phyloP scores from a whole-genome alignment of 2,329 filamentous ascomycete species.

The Nothophaeocryptopus gaeumannii region DNA sequence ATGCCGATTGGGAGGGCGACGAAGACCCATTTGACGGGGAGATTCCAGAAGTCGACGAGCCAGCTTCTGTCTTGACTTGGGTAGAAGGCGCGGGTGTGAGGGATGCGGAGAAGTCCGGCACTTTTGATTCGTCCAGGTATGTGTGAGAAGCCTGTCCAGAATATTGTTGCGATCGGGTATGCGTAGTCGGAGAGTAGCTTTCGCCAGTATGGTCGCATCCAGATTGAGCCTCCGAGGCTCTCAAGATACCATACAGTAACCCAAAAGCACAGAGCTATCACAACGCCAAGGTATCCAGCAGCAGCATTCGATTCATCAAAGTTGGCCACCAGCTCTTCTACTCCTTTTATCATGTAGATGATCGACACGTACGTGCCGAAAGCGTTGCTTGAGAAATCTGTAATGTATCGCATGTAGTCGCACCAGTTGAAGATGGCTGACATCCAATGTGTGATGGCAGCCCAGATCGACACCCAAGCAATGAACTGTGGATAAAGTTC shows the following conservation, averaged over 20 bases:
- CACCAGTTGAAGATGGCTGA: slow-evolving; percentile 53
- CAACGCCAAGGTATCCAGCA: slow-evolving; percentile 49
- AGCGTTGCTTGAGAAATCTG: slow-evolving; percentile 54
- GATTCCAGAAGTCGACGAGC: slow-evolving; percentile 54
- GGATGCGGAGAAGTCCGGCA: slow-evolving; percentile 43
- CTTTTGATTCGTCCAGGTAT: slow-evolving; percentile 48
- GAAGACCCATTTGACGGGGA: slow-evolving; percentile 53
- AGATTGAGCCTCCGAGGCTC: slow-evolving; percentile 45
- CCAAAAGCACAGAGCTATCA: slow-evolving; percentile 54
- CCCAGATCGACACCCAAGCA: slow-evolving; percentile 57
- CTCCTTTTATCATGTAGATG: slow-evolving; percentile 57
- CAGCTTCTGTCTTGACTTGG: slow-evolving; percentile 47
- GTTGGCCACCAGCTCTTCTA: slow-evolving; percentile 54
- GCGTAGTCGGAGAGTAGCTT: slow-evolving; percentile 53
- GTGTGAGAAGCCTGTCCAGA: slow-evolving; percentile 55
- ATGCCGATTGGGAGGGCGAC: slow-evolving; percentile 54
- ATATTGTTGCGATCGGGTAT: slow-evolving; percentile 53
- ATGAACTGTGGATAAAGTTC: slow-evolving; percentile 54
- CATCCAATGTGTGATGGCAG: slow-evolving; percentile 57
- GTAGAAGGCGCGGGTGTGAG: slow-evolving; percentile 46
- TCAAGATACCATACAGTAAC: slow-evolving; percentile 51
- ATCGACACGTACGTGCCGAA: slow-evolving; percentile 58
- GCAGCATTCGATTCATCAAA: slow-evolving; percentile 42
- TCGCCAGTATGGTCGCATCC: slow-evolving; percentile 46
- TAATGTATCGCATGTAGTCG: slow-evolving; percentile 59